A percentile compares a stretch with the other conserved stretches of the same genome.
Conservation (phyloP, 2,329 filamentous ascomycete species). For the Cladosporium sp. region DNA sequence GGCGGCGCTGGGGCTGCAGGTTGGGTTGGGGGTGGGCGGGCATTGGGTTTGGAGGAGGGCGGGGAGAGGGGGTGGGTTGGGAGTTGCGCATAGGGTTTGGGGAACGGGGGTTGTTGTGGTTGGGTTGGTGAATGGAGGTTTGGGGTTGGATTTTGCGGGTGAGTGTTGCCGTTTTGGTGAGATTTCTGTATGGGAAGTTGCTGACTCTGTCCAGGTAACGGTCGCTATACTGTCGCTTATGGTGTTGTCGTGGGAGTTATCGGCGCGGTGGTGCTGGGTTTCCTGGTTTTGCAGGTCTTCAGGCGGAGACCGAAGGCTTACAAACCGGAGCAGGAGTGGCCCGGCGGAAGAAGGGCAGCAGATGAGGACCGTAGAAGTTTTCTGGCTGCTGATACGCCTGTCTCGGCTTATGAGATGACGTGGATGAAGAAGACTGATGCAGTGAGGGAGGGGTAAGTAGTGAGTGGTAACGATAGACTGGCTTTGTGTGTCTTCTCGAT, state of each 20-base stretch:
- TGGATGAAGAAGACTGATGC: slow-evolving; percentile 6
- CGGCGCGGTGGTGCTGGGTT: neutral
- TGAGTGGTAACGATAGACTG: no score
- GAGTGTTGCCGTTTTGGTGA: slow-evolving; percentile 23
- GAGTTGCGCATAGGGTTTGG: slow-evolving; percentile 53
- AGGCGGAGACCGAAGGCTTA: slow-evolving; percentile 1
- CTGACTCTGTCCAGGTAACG: neutral
- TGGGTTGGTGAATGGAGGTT: slow-evolving; percentile 52
- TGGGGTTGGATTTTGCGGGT: slow-evolving; percentile 54
- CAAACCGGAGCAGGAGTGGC: slow-evolving; percentile 3
- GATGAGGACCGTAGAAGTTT: slow-evolving; percentile 4
- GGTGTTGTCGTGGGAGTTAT: neutral
- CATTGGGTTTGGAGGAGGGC: slow-evolving; percentile 45
- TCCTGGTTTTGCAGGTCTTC: neutral
- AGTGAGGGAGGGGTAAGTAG: neutral
- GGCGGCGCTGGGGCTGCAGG: slow-evolving; percentile 47
- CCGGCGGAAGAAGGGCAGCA: neutral
- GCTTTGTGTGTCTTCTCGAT: no score
- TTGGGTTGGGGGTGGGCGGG: slow-evolving; percentile 50
- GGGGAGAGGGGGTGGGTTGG: slow-evolving; percentile 44
- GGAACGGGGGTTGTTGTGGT: slow-evolving; percentile 50
- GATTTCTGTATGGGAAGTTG: neutral
- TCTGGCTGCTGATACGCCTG: slow-evolving; percentile 2
- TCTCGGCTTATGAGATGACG: slow-evolving; percentile 8
- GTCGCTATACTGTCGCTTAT: neutral